Evolutionary conservation across 2,329 filamentous ascomycete genomes (phyloP).

Genomic region (Cladosporium sp.): DNA sequence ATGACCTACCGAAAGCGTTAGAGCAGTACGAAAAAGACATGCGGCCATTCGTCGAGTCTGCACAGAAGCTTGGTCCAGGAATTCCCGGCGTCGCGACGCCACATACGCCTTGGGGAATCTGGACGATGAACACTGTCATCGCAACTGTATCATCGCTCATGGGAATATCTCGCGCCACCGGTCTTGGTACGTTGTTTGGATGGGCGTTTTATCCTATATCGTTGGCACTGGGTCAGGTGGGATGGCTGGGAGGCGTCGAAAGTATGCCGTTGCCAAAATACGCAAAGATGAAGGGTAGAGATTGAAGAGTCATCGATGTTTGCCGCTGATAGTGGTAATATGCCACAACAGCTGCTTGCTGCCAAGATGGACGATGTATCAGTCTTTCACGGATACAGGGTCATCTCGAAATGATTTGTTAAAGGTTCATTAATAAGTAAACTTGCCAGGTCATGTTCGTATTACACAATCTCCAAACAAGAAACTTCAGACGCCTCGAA

Average conservation of each 20-base stretch:
- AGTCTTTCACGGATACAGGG: no score
- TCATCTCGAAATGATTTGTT: no score
- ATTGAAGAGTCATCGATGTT: not conserved
- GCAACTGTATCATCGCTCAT: not conserved
- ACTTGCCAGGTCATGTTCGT: no score
- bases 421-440: no score
- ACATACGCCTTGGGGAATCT: slow-evolving; percentile 18
- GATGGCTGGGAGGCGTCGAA: slow-evolving; percentile 4
- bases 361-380: no score
- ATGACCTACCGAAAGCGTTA: slow-evolving; percentile 23
- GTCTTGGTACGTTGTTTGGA: not conserved
- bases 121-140: not conserved
- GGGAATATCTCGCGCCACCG: not conserved
- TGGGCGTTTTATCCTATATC: not conserved
- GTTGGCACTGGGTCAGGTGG: not conserved
- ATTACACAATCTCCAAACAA: no score
- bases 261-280: slow-evolving; percentile 1
- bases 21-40: slow-evolving; percentile 27
- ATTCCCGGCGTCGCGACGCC: slow-evolving; percentile 26
- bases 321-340: no score
- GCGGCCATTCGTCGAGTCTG: slow-evolving; percentile 22
- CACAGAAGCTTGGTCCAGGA: slow-evolving; percentile 29
- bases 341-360: no score
- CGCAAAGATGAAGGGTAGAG: slow-evolving; percentile 1
- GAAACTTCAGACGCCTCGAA: no score